phyloP scores from a whole-genome alignment of 805 yeast genomes.

The Wickerhamiella alocasiicola region DNA sequence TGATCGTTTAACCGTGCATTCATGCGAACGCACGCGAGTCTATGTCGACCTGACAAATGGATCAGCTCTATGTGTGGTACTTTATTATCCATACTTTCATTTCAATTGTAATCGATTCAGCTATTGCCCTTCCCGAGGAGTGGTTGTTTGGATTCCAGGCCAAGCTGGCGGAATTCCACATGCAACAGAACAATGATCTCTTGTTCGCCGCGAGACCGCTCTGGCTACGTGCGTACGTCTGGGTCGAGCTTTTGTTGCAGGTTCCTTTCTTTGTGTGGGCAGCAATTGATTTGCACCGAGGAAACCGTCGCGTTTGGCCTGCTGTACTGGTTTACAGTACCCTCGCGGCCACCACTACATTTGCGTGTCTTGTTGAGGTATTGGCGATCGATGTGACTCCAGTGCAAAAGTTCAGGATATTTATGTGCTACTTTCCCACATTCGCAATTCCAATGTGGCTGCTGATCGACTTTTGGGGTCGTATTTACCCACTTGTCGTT shows the following conservation, averaged over 20 bases:
- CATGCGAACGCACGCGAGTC: no score
- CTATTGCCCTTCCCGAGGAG: slow-evolving; percentile 48
- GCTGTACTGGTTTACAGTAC: slow-evolving; percentile 57
- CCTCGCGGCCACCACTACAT: slow-evolving; percentile 71
- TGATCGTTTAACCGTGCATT: no score
- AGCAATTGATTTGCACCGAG: slow-evolving; percentile 24
- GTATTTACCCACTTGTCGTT: slow-evolving; percentile 14
- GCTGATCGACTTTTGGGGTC: slow-evolving; percentile 32
- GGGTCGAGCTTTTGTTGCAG: slow-evolving; percentile 62
- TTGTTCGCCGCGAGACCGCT: slow-evolving; percentile 44
- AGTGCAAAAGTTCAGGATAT: slow-evolving; percentile 33
- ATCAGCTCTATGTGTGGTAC: slow-evolving; percentile 22
- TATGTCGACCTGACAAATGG: background rate
- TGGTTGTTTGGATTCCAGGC: slow-evolving; percentile 39
- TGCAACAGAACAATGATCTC: slow-evolving; percentile 56
- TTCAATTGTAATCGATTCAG: slow-evolving; percentile 62
- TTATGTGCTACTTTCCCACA: slow-evolving; percentile 56
- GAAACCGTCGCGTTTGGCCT: slow-evolving; percentile 29
- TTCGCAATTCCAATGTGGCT: slow-evolving; percentile 50
- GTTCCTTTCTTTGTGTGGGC: slow-evolving; percentile 59
- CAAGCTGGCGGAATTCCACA: slow-evolving; percentile 44
- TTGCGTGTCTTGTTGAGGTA: slow-evolving; percentile 42
- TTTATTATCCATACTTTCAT: slow-evolving; percentile 57
- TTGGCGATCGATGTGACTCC: slow-evolving; percentile 24
- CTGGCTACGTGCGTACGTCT: slow-evolving; percentile 66